Percentiles rank a stretch among this genome's conserved stretches.
Conservation (phyloP, 257 asterid species). For the Plantago elongata region DNA sequence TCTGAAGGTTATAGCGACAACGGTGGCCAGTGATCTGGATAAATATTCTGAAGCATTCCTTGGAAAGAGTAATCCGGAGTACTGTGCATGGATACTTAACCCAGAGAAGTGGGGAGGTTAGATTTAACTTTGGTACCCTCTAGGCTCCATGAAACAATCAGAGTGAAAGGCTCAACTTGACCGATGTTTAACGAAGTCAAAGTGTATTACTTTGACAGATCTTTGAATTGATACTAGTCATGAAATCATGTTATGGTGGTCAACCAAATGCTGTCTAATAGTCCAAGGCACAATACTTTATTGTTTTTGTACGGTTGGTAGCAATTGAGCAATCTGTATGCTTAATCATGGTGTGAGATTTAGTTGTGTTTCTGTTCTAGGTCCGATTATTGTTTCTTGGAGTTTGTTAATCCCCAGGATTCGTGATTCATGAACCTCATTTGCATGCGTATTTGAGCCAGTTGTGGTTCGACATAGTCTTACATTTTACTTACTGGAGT, state of each 20-base stretch:
- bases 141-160: not conserved
- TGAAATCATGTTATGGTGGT: too few relatives aligned
- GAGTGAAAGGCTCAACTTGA: too few relatives aligned
- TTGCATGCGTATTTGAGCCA: too few relatives aligned
- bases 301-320: too few relatives aligned
- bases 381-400: not conserved
- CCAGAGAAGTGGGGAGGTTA: conserved; percentile 99
- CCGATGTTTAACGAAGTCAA: too few relatives aligned
- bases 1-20: conserved; percentile 85
- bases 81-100: conserved; percentile 85
- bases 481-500: not conserved
- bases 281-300: too few relatives aligned
- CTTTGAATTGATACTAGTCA: too few relatives aligned
- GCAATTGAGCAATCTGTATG: not conserved
- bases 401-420: not conserved
- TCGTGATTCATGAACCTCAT: not conserved
- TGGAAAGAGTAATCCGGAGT: conserved; percentile 78
- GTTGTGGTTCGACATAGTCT: too few relatives aligned
- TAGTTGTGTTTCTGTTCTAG: not conserved
- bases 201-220: too few relatives aligned
- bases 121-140: conserved; percentile 15
- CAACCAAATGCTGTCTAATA: too few relatives aligned
- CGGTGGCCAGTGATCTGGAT: conserved; percentile 75
- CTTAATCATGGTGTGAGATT: not conserved
- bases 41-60: conserved; percentile 83